Evolutionary conservation across 164 flowering plant genomes (phyloP), one percentile per base, ranked within the genome.

Genomic region (Sedum album): DNA sequence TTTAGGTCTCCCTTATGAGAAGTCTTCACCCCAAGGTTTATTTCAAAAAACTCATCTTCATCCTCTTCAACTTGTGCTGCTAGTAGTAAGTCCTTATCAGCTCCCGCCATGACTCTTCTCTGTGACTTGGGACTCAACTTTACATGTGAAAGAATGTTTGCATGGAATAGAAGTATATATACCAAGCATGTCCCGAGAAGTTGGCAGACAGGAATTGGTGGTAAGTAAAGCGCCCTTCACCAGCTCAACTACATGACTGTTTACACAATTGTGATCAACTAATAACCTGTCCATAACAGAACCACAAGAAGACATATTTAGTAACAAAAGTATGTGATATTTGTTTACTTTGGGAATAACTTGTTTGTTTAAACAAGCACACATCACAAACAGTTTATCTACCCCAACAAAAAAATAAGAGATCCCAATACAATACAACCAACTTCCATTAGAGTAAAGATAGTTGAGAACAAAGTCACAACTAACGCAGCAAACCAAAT

Each of bases 21-120:
- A 67, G 79, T 51, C 8, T 76, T 81, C 1, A 73, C 78, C 35
- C 79, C 81, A 1, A 82, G 68, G 68, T 85, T 72, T 42, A 85
- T 85, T 72, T 85, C 89, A 38, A 85, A 85, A 0, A 85, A 80
- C n/a, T 85, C 89, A 0, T 80, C 85, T 2, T 84, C 87, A 0
- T 78, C 81, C 35, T 72, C 74, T 2, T 66, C 73, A 23, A 63
- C 23, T 20, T 13, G n/a, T 33, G n/a, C 66, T 6, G 23, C 42
- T 13, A 10, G 21, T 13, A 10, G 21, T 26, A 2, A 20, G 42
- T 18, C 8, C 11, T 30, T 31, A 28, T 35, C 11, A 62, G 66
- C 26, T 21, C 42, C 66, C 9, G 38, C 4, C 35, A 35, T 35
- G 38, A 63, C 42, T 38, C 42, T 18, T 35, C 11, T 18, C 9